These are phyloP conservation scores for Tilletia indica DNA, from an alignment of 1,284 basidiomycete species.

Conservation along the genomic window DNA sequence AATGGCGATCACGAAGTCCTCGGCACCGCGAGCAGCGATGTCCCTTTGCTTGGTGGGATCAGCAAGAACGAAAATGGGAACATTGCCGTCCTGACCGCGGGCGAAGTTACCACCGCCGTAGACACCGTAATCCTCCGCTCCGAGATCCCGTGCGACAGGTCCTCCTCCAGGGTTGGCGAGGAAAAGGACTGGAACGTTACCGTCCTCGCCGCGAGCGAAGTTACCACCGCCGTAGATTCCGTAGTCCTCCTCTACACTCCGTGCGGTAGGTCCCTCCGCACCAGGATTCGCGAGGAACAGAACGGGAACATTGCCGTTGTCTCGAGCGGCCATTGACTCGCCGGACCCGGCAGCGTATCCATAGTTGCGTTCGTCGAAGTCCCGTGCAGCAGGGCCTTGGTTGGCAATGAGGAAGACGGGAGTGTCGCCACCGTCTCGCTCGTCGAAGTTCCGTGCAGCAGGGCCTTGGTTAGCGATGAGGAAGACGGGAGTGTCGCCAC, in stretches of 20 bases:
- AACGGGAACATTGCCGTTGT: too few relatives aligned
- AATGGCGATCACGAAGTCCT: neutral
- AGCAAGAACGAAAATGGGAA: neutral
- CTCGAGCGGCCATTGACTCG: too few relatives aligned
- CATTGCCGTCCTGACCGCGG: neutral
- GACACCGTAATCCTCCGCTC: neutral
- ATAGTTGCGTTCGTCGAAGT: too few relatives aligned
- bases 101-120: neutral
- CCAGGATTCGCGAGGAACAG: too few relatives aligned
- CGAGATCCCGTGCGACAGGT: neutral
- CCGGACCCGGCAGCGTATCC: too few relatives aligned
- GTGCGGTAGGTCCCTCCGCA: neutral
- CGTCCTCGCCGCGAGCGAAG: neutral
- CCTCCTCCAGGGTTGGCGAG: conserved; percentile 5
- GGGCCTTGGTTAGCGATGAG: too few relatives aligned
- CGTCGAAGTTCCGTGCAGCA: too few relatives aligned
- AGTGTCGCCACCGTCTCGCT: too few relatives aligned
- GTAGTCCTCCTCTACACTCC: neutral
- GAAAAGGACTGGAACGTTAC: neutral
- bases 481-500: too few relatives aligned
- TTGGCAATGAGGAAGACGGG: too few relatives aligned
- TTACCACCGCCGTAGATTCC: neutral
- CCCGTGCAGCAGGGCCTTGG: too few relatives aligned
- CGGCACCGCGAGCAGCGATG: neutral
- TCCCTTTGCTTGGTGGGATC: neutral